A percentile compares a stretch with the other conserved stretches of the same genome.
phyloP scores from a whole-genome alignment of 2,329 filamentous ascomycete genomes.

The Cladosporium sphaerospermum region DNA sequence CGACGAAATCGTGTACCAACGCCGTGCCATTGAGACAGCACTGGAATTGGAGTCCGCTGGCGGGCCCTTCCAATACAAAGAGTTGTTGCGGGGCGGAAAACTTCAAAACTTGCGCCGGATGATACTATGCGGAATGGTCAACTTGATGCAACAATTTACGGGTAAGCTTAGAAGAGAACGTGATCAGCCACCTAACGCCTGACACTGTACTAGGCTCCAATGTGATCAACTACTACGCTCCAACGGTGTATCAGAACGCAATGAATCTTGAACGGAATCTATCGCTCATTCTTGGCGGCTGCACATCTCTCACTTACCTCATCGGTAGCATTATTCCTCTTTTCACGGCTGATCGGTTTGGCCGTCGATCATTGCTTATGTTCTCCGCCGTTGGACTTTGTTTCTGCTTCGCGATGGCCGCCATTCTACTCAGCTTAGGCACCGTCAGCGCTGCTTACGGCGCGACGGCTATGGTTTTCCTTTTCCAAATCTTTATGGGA shows the following conservation, averaged over 20 bases:
- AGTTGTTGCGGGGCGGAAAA: conserved; percentile 30
- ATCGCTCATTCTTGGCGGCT: conserved; percentile 48
- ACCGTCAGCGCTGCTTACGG: neutral
- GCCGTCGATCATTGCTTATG: conserved; percentile 38
- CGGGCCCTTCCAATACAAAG: conserved; percentile 33
- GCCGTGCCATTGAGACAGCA: conserved; percentile 30
- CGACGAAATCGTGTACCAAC: conserved; percentile 15
- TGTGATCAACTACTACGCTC: conserved; percentile 39
- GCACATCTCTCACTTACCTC: conserved; percentile 35
- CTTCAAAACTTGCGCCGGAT: conserved; percentile 29
- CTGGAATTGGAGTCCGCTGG: conserved; percentile 27
- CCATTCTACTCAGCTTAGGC: neutral
- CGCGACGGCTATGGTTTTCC: neutral
- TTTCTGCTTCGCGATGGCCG: conserved; percentile 32
- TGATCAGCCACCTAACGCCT: neutral
- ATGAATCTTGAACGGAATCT: conserved; percentile 41
- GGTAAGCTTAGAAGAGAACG: conserved; percentile 14
- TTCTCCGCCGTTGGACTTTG: conserved; percentile 37
- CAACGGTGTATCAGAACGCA: conserved; percentile 34
- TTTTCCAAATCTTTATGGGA: neutral
- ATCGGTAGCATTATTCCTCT: conserved; percentile 38
- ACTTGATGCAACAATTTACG: conserved; percentile 34
- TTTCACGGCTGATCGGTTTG: conserved; percentile 38
- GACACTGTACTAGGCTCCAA: conserved; percentile 16
- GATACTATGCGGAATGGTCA: conserved; percentile 30